Evolutionary conservation across 73 alveolate genomes (phyloP), one percentile per base, ranked within the genome.

Genomic region (Effrenium voratum): DNA sequence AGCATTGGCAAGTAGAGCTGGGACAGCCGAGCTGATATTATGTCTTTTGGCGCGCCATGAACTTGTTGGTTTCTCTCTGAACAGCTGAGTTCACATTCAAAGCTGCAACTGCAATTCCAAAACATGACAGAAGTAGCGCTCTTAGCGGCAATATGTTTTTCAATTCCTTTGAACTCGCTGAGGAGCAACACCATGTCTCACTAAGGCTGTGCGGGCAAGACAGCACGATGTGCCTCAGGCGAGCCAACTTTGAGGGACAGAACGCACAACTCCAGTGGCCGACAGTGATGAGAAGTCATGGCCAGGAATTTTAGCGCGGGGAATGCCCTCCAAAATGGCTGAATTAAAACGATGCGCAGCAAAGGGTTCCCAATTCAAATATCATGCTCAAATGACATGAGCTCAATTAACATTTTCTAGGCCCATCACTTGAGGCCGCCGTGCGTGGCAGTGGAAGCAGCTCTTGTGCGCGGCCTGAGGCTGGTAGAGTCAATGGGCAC

Each of bases 381-480:
- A n/a, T n/a, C n/a, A n/a, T n/a, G n/a, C n/a, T n/a, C n/a, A n/a
- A n/a, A n/a, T n/a, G n/a, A n/a, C n/a, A n/a, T n/a, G n/a, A n/a
- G n/a, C n/a, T n/a, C n/a, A n/a, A n/a, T n/a, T n/a, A n/a, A n/a
- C n/a, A n/a, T n/a, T n/a, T n/a, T n/a, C n/a, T n/a, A n/a, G n/a
- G n/a, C n/a, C n/a, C n/a, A n/a, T n/a, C n/a, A n/a, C n/a, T n/a
- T n/a, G n/a, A n/a, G n/a, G n/a, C n/a, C n/a, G n/a, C n/a, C n/a
- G n/a, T n/a, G n/a, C n/a, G n/a, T n/a, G n/a, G 92, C 92, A 82
- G 75, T 73, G 73, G 90, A 45, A 26, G 91, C 91, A 80, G 92
- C 92, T 82, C 92, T 49, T 73, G 92, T 43, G 92, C 92, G 10
- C 73, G 92, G 41, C 92, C 91, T 5, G 91, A 80, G 91, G 91